phyloP scores from a whole-genome alignment of 2,329 filamentous ascomycete genomes.

The Claviceps paspali region DNA sequence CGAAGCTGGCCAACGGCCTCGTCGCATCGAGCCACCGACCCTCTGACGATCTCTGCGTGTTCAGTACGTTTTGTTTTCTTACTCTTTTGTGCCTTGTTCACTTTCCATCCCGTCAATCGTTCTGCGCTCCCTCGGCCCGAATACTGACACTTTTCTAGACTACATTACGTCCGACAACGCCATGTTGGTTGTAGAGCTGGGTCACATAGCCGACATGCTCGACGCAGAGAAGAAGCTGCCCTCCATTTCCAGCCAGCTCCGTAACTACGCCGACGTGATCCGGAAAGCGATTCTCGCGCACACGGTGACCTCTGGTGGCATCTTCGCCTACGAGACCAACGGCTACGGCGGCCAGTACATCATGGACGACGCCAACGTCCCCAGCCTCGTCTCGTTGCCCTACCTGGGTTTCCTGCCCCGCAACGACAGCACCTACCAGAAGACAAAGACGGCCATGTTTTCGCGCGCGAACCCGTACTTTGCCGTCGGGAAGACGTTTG shows the following conservation, averaged over 20 bases:
- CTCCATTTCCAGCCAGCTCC: constrained; percentile 38
- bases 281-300: constrained; percentile 50
- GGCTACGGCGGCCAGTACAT: constrained; percentile 51
- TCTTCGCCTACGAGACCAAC: constrained; percentile 66
- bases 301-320: constrained; percentile 29
- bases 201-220: constrained; percentile 44
- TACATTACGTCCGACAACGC: constrained; percentile 29
- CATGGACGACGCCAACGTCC: constrained; percentile 62
- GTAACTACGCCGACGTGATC: constrained; percentile 37
- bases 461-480: constrained; percentile 68
- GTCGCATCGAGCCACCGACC: constrained; percentile 70
- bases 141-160: too few relatives aligned
- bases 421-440: constrained; percentile 54
- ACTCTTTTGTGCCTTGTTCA: too few relatives aligned
- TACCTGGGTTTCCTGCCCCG: constrained; percentile 45
- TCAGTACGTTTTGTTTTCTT: constrained; percentile 27
- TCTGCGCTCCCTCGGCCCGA: too few relatives aligned
- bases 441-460: constrained; percentile 66
- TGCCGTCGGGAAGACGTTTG: constrained; percentile 11
- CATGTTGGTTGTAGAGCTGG: constrained; percentile 36
- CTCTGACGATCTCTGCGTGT: constrained; percentile 68
- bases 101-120: too few relatives aligned
- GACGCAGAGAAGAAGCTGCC: constrained; percentile 52
- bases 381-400: constrained; percentile 48
- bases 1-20: constrained; percentile 59